Evolutionary conservation across 2,329 filamentous ascomycete species (phyloP), one percentile per base, ranked within the genome.

Genomic region (Pezicula radicicola): DNA sequence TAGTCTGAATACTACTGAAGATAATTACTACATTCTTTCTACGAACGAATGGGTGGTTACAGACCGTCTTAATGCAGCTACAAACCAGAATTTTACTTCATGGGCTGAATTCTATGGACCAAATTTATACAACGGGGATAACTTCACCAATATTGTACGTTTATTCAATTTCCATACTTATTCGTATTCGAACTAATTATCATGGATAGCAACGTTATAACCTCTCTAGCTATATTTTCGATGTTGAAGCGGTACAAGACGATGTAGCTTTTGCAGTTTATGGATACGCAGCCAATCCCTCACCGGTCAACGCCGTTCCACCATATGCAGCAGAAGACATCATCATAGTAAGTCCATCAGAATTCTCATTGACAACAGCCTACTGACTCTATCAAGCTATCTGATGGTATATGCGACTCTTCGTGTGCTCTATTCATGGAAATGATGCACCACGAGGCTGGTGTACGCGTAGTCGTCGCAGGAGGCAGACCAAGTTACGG

Each of bases 371-470:
- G 39, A 12, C 15, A 18, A 7, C 15, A 27, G 25, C 28, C 19
- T 65, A 72, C 50, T 68, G 72, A 12, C 55, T 71, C 46, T 57
- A 73, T 62, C 13, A 27, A 58, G 16, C 70, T 84, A n/a, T 76
- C 78, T 48, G 81, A 84, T 59, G 81, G 80, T 33, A 74, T 77
- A 58, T 85, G 81, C 63, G 76, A 76, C 19, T 83, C 79, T 1
- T 79, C 80, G 3, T 85, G 81, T 66, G 75, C 78, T 3, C 69
- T 82, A 4, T 81, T 82, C 55, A 72, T 74, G 10, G 77, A 84
- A 56, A 73, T 83, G 58, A 68, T 84, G 59, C 72, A 73, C 15
- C 74, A 74, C 21, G 72, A 80, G 53, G 78, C 70, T 19, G 75
- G 75, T 33, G 76, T 83, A n/a, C 75, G 76, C 66, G 77, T 74